Conservation (phyloP, 2,329 filamentous ascomycete genomes). For the Colletotrichum siamense region DNA sequence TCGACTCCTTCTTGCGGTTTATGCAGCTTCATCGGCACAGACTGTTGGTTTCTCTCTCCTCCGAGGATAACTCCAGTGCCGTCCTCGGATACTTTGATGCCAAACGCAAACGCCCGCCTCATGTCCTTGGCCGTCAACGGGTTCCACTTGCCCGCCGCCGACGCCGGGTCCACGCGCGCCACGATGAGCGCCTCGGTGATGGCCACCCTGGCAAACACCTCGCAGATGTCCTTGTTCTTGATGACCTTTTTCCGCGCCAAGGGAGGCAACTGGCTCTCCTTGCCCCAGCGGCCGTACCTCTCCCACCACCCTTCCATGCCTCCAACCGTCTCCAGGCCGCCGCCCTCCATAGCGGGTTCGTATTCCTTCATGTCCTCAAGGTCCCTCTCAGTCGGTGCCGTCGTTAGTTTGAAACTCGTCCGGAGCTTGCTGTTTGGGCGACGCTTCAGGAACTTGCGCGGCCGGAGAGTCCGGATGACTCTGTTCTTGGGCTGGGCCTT, state of each 20-base stretch:
- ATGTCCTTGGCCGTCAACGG: neutral
- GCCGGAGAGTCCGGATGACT: neutral
- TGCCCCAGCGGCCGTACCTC: constrained; percentile 54
- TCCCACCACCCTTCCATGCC: constrained; percentile 60
- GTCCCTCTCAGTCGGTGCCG: constrained; percentile 11
- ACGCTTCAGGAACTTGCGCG: neutral
- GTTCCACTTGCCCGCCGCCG: constrained; percentile 30
- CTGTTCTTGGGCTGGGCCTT: neutral
- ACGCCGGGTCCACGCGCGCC: neutral
- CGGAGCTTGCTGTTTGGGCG: constrained; percentile 1
- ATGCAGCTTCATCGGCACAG: constrained; percentile 20
- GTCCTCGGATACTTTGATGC: constrained; percentile 42
- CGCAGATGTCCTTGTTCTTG: constrained; percentile 44
- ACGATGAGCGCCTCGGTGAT: constrained; percentile 58
- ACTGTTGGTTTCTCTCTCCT: constrained; percentile 23
- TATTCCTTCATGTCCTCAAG: constrained; percentile 40
- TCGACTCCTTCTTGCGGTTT: neutral
- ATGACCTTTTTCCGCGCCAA: constrained; percentile 42
- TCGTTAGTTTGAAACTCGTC: neutral
- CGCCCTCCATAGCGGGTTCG: constrained; percentile 49
- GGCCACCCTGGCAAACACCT: constrained; percentile 55
- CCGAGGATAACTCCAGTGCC: constrained; percentile 46
- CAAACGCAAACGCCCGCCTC: constrained; percentile 33
- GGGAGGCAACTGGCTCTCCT: constrained; percentile 47
- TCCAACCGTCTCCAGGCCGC: constrained; percentile 53